Evolutionary conservation across 164 flowering plant genomes (phyloP), one percentile per base, ranked within the genome.

Genomic region (Amborella trichopoda): DNA sequence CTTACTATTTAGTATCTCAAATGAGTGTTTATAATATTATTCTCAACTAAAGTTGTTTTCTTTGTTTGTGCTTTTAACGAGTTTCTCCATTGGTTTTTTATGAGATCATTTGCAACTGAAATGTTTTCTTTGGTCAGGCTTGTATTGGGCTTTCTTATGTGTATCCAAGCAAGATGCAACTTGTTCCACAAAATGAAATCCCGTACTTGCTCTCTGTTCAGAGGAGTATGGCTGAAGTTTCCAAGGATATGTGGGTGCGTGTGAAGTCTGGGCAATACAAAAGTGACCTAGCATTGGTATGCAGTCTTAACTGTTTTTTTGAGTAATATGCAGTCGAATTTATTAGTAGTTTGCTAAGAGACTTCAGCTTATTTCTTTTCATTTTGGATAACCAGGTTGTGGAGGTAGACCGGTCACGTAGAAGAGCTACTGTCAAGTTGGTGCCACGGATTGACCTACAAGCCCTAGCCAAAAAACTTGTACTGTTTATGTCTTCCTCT

Each of bases 231-330:
- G 64, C 12, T 54, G 75, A 46, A 40, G 54, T 84, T 54, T 59
- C 74, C 19, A 61, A 22, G 60, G 95, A 80, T 43, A 69, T 59
- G 48, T 87, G 95, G 99, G 95, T 70, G 26, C 85, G 94, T 48
- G 72, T 91, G 43, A 91, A 91, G 67, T 65, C 23, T 71, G 99
- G 99, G n/a, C 77, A 42, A 17, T 91, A 91, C 68, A 91, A 81
- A 69, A 95, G 96, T 17, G 99, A 91, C 60, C 63, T 91, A 28
- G 84, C 84, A 28, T 70, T 74, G 96, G 99, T 88, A 65, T 39
- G 58, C 19, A 3, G 16, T 37, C 13, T 47, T 10, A 14, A 8
- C 27, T 23, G 47, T 34, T 4, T 24, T 39, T 26, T 30, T 33
- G 13, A 16, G 2, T 50, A 28, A 14, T n/a, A 26, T 23, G 18